A percentile compares a stretch with the other conserved stretches of the same genome.
phyloP scores from a whole-genome alignment of 2,329 filamentous ascomycete genomes.

The Fonsecaea erecta region DNA sequence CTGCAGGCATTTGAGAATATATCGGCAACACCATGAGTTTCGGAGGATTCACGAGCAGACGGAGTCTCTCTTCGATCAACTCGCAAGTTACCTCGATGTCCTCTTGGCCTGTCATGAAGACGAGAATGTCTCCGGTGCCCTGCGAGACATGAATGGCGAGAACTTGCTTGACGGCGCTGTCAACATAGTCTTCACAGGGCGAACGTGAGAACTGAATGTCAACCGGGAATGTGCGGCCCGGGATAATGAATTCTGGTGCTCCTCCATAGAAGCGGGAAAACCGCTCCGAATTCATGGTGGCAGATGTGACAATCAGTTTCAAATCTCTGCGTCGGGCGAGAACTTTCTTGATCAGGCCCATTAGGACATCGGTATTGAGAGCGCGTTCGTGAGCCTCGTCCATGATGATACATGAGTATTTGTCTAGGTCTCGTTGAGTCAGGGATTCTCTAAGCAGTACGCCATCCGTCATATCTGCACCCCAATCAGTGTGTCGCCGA shows the following conservation, averaged over 20 bases:
- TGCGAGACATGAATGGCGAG: conserved; percentile 96
- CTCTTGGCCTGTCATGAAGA: conserved; percentile 99
- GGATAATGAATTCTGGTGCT: conserved; percentile 94
- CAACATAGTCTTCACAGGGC: conserved; percentile 96
- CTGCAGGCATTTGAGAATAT: conserved; percentile 99
- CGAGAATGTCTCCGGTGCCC: conserved; percentile 87
- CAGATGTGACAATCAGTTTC: conserved; percentile 96
- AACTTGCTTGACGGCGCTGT: conserved; percentile 94
- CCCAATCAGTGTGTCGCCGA: conserved; percentile 24
- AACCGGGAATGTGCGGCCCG: conserved; percentile 93
- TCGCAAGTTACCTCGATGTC: conserved; percentile 98
- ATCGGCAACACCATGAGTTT: conserved; percentile 95
- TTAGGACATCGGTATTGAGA: conserved; percentile 93
- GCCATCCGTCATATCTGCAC: conserved; percentile 88
- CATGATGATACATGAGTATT: conserved; percentile 99
- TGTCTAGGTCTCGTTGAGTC: conserved; percentile 88
- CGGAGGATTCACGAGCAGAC: conserved; percentile 89
- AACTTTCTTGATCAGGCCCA: conserved; percentile 98
- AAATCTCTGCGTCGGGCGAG: conserved; percentile 84
- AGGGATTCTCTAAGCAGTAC: conserved; percentile 91
- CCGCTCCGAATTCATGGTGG: conserved; percentile 96
- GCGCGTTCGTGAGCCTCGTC: conserved; percentile 98
- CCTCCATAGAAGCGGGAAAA: conserved; percentile 97
- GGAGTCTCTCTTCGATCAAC: conserved; percentile 82
- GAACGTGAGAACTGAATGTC: conserved; percentile 95